Evolutionary conservation across 225 moss, liverwort and hornwort species (phyloP).

Genomic region (Climacium dendroides): DNA sequence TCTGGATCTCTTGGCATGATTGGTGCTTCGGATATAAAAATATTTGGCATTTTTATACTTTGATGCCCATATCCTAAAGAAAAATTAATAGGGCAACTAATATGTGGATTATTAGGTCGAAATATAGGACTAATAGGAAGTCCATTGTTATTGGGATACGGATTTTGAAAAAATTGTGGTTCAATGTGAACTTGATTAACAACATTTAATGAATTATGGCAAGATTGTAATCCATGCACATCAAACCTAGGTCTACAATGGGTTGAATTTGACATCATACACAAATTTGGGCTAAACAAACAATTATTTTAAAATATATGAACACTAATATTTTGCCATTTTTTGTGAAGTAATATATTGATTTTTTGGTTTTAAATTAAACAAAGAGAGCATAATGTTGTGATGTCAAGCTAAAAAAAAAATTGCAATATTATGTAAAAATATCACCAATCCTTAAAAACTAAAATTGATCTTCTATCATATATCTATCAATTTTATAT

Average conservation of each 20-base stretch:
- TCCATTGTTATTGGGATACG: background rate
- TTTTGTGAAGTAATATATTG: background rate
- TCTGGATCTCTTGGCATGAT: conserved; percentile 38
- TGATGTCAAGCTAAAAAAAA: no score
- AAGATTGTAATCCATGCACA: conserved; percentile 4
- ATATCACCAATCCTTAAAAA: background rate
- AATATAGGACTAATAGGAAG: background rate
- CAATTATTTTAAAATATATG: background rate
- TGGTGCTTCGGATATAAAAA: conserved; percentile 6
- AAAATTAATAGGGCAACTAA: background rate
- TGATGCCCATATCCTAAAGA: background rate
- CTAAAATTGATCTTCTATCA: no score
- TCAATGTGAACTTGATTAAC: background rate
- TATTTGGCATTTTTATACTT: background rate
- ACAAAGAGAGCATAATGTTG: accelerated
- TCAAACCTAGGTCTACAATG: conserved; percentile 6
- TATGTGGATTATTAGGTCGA: background rate
- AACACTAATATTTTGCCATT: background rate
- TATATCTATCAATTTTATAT: background rate
- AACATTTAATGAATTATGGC: background rate
- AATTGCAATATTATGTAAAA: no score
- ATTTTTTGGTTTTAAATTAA: no score
- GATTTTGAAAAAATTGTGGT: background rate
- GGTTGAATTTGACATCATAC: background rate
- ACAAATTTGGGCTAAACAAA: background rate